These are phyloP conservation scores for Aspergillus japonicus DNA, from an alignment of 2,329 filamentous ascomycete genomes.

Conservation along the genomic window DNA sequence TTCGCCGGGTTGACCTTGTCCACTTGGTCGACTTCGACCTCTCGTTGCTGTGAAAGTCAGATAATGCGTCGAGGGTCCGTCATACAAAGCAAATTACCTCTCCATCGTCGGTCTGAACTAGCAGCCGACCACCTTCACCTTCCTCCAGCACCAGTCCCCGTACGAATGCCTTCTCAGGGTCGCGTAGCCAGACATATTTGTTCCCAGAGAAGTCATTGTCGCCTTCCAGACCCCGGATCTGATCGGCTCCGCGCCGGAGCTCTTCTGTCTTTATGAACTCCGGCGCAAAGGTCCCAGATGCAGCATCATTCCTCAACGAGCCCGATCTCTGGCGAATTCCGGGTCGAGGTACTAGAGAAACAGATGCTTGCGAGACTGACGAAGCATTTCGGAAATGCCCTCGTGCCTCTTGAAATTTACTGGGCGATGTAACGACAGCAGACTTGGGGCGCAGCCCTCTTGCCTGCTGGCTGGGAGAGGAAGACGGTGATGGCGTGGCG, in stretches of 20 bases:
- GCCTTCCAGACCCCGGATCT: conserved; percentile 76
- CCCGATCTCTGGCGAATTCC: conserved; percentile 52
- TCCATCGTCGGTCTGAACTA: conserved; percentile 93
- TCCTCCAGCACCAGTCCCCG: conserved; percentile 91
- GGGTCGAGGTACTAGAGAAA: conserved; percentile 43
- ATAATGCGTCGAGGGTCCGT: not conserved
- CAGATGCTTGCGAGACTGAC: conserved; percentile 54
- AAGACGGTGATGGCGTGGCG: conserved; percentile 55
- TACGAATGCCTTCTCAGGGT: conserved; percentile 82
- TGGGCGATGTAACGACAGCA: conserved; percentile 65
- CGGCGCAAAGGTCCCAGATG: conserved; percentile 85
- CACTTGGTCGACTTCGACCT: conserved; percentile 80
- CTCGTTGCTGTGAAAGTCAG: conserved; percentile 66
- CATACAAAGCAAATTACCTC: conserved; percentile 54
- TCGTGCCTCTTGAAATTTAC: conserved; percentile 40
- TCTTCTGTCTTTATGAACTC: conserved; percentile 93
- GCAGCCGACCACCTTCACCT: conserved; percentile 63
- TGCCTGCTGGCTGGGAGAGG: conserved; percentile 58
- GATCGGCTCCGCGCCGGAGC: conserved; percentile 57
- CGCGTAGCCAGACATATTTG: conserved; percentile 95
- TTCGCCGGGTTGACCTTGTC: conserved; percentile 99
- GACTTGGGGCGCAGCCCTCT: conserved; percentile 66
- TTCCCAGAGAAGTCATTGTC: conserved; percentile 99
- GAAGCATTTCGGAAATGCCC: conserved; percentile 70
- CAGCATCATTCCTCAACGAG: conserved; percentile 63